Conservation (phyloP, 208 protist genomes). For the Trypanosomatidae sp. region DNA sequence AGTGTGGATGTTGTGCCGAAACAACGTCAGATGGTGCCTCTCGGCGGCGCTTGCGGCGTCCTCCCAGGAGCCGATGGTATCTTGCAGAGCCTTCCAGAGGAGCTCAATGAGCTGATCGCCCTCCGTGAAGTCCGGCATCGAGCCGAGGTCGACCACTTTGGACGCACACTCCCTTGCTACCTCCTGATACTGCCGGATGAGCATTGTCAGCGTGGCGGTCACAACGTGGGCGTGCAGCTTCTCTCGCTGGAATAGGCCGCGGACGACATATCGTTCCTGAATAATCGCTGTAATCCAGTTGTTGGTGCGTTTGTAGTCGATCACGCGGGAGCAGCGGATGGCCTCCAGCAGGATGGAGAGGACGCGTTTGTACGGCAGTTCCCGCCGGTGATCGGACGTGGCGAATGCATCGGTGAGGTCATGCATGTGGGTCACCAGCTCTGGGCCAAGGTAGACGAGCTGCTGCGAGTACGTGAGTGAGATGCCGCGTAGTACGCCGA, state of each 20-base stretch:
- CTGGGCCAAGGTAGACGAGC: conserved; percentile 43
- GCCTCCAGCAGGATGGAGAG: conserved; percentile 74
- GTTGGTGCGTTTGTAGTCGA: conserved; percentile 68
- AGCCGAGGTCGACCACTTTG: conserved; percentile 20
- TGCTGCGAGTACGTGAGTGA: conserved; percentile 50
- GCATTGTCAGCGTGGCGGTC: conserved; percentile 60
- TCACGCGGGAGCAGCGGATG: conserved; percentile 60
- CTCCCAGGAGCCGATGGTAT: conserved; percentile 31
- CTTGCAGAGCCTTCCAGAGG: conserved; percentile 75
- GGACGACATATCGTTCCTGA: conserved; percentile 71
- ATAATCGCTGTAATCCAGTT: conserved; percentile 78
- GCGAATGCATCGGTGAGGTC: conserved; percentile 75
- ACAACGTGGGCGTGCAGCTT: conserved; percentile 76
- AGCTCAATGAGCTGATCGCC: conserved; percentile 64
- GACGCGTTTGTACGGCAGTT: conserved; percentile 67
- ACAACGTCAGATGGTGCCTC: conserved; percentile 34
- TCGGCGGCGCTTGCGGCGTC: conserved; percentile 15
- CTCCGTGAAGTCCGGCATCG: conserved; percentile 62
- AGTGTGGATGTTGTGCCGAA: conserved; percentile 64
- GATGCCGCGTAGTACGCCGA: conserved; percentile 69
- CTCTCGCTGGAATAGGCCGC: conserved; percentile 75
- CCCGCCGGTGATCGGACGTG: conserved; percentile 47
- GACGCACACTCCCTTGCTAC: conserved; percentile 41
- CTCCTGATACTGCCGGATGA: conserved; percentile 78
- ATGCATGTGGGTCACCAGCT: conserved; percentile 66